Base-by-base conservation (phyloP, 148 eudicot species). In the Fagopyrum tataricum region DNA sequence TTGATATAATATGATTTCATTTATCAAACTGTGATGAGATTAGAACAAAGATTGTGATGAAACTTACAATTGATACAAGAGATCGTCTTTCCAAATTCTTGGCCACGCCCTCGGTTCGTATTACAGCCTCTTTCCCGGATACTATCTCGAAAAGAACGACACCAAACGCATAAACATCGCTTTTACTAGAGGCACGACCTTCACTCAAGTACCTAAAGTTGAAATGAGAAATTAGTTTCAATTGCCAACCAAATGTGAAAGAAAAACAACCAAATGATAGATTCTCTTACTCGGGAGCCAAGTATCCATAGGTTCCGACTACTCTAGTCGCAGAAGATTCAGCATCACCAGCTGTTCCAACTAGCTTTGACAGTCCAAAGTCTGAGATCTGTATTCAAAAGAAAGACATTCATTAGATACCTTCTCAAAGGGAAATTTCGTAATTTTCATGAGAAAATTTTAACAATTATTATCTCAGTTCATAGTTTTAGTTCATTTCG, bases 81-180 rank as follows among this genome's bases (percentile, higher is more conserved):
- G 97, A 91, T 6, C 96, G 93, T 73, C 99, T 83, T 48, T 92
- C 99, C 44, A 87, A 74, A 81, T 82, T 93, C 80, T 85, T 88
- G 71, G 78, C 74, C 73, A 66, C 76, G 77, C 89, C 83, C 75
- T 91, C 92, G 37, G 87, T 82, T 76, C 92, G 83, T 26, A 86
- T 85, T 15, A 87, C 86, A 76, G 99, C 99, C 75, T 95, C 98
- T 72, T 87, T 95, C 74, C 99, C 99, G 6, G 99, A 82, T 81
- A 91, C 79, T 49, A 88, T 79, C 79, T 90, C 97, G 59, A 92
- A 88, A 73, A 95, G 93, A 72, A 92, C 97, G 49, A 92, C 97
- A 21, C 99, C 99, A 78, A 87, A 95, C 52, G 99, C 99, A 81
- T 90, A 95, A 9, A 95, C 96, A 77, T 95, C 99, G 70, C 96